Percentiles rank a stretch among this genome's conserved stretches.
These are phyloP conservation scores for Claviceps pazoutovae DNA, from an alignment of 2,329 filamentous ascomycete species.

Conservation along the genomic window DNA sequence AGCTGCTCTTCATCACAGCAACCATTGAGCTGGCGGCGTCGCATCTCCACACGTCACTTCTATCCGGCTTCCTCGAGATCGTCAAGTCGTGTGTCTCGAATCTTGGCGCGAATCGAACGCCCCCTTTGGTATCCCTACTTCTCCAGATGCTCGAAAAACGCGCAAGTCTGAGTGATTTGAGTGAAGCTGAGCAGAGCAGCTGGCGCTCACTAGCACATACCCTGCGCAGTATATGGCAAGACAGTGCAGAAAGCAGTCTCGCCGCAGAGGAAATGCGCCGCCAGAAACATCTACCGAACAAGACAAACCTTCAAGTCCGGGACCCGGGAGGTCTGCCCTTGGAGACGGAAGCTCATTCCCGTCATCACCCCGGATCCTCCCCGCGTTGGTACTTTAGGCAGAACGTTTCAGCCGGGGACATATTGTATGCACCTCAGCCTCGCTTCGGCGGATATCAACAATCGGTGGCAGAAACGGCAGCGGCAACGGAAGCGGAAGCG, in stretches of 20 bases:
- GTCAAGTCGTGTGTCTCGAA: constrained; percentile 19
- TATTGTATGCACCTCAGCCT: too few relatives aligned
- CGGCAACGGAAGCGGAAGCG: not conserved
- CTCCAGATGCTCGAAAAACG: constrained; percentile 22
- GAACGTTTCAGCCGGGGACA: too few relatives aligned
- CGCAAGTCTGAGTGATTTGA: constrained; percentile 15
- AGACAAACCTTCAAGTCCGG: too few relatives aligned
- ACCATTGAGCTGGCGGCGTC: constrained; percentile 20
- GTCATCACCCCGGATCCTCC: too few relatives aligned
- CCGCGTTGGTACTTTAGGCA: too few relatives aligned
- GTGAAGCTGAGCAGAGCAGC: constrained; percentile 18
- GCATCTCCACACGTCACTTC: constrained; percentile 19
- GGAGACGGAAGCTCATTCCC: too few relatives aligned
- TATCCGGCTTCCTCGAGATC: constrained; percentile 23
- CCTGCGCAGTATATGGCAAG: constrained; percentile 10
- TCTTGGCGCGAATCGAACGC: constrained; percentile 21
- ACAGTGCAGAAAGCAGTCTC: not conserved
- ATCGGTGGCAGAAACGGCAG: not conserved
- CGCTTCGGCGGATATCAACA: too few relatives aligned
- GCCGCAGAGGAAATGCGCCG: not conserved
- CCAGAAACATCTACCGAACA: too few relatives aligned
- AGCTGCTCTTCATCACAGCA: constrained; percentile 23
- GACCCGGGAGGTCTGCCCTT: too few relatives aligned
- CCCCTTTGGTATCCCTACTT: constrained; percentile 18
- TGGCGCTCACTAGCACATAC: constrained; percentile 17